A percentile compares a stretch with the other conserved stretches of the same genome.
Evolutionary conservation across 2,329 filamentous ascomycete genomes (phyloP).

Genomic region (Nothophaeocryptopus gaeumannii): DNA sequence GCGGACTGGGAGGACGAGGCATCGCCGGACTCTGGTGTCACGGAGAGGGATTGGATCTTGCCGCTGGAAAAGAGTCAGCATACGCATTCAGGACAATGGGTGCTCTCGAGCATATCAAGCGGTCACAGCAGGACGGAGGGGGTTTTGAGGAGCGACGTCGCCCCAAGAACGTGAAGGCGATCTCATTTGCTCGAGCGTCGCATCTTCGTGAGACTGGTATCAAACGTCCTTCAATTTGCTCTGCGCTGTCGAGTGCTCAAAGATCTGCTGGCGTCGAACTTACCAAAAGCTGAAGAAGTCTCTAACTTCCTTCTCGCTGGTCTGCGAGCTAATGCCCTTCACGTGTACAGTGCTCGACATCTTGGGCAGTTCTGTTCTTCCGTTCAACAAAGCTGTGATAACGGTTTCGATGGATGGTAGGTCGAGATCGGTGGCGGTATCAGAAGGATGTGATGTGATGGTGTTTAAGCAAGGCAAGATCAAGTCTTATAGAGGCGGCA

Average conservation of each 20-base stretch:
- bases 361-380: slow-evolving; percentile 18
- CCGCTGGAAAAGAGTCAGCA: slow-evolving; percentile 56
- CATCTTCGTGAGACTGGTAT: too few species aligned
- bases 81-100: neutral
- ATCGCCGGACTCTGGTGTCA: slow-evolving; percentile 58
- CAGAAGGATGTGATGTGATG: too few species aligned
- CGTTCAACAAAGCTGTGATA: neutral
- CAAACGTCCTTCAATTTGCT: too few species aligned
- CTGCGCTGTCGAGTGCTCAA: neutral
- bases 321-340: slow-evolving; percentile 79
- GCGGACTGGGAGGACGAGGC: slow-evolving; percentile 71
- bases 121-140: too few species aligned
- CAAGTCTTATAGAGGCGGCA: too few species aligned
- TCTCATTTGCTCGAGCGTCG: too few species aligned
- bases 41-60: slow-evolving; percentile 81
- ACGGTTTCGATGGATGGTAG: too few species aligned
- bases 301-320: slow-evolving; percentile 83
- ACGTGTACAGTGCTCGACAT: slow-evolving; percentile 74
- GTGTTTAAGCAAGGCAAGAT: too few species aligned
- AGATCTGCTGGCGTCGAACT: slow-evolving; percentile 30
- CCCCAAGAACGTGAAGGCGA: too few species aligned
- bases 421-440: too few species aligned
- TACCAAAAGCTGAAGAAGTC: slow-evolving; percentile 98
- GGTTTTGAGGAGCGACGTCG: too few species aligned
- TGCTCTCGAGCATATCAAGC: neutral